These are phyloP conservation scores for Tagetes erecta DNA, from an alignment of 129 eudicot species.

Conservation along the genomic window DNA sequence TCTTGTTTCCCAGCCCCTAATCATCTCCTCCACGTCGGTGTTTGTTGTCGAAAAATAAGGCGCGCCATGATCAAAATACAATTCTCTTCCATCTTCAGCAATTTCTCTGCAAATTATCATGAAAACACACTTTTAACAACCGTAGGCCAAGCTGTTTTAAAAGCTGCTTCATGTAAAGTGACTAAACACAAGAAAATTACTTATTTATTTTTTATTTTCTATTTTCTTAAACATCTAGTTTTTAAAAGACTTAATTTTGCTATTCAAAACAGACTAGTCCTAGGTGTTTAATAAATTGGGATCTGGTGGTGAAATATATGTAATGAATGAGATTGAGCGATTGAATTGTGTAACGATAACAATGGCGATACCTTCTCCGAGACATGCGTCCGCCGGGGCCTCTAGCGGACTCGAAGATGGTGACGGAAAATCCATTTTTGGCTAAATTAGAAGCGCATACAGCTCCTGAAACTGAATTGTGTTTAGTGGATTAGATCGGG, in stretches of 20 bases:
- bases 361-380: conserved; percentile 57
- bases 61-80: conserved; percentile 88
- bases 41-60: conserved; percentile 74
- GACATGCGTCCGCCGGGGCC: conserved; percentile 99
- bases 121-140: not conserved
- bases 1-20: conserved; percentile 82
- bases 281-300: not conserved
- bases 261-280: not conserved
- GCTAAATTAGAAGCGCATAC: conserved; percentile 87
- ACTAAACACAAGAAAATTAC: no score
- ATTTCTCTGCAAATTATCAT: conserved; percentile 49
- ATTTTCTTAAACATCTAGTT: no score
- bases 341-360: not conserved
- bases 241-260: no score
- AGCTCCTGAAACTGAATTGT: conserved; percentile 82
- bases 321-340: not conserved
- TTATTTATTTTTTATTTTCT: no score
- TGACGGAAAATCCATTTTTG: conserved; percentile 73
- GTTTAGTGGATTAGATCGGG: conserved; percentile 8
- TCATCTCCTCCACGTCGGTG: conserved; percentile 52
- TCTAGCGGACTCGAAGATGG: conserved; percentile 78
- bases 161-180: no score
- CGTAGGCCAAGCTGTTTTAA: no score
- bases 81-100: conserved; percentile 79
- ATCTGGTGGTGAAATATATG: not conserved